Percentiles rank a stretch among this genome's conserved stretches.
Conservation (phyloP, 805 yeast species). For the Lipomyces spencermartinsiae region DNA sequence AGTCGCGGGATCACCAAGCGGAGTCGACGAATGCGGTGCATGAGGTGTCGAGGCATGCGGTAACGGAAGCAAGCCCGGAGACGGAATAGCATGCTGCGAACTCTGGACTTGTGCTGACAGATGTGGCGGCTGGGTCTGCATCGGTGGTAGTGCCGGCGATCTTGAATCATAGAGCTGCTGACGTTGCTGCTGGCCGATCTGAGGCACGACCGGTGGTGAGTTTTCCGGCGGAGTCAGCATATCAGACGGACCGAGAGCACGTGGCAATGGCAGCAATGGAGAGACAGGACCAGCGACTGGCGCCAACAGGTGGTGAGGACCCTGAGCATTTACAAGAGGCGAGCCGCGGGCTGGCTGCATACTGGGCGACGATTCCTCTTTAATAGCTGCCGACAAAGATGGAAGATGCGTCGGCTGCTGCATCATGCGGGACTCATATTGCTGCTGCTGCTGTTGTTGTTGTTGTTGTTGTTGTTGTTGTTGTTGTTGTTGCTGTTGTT, state of each 20-base stretch:
- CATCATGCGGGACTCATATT: slow-evolving; percentile 10
- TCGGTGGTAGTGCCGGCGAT: slow-evolving; percentile 10
- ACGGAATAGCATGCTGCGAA: neutral
- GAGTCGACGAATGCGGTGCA: slow-evolving; percentile 9
- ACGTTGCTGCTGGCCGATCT: slow-evolving; percentile 4
- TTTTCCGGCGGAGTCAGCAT: slow-evolving; percentile 36
- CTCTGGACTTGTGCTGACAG: slow-evolving; percentile 5
- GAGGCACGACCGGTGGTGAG: slow-evolving; percentile 22
- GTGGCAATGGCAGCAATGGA: slow-evolving; percentile 33
- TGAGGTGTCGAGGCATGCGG: slow-evolving; percentile 8
- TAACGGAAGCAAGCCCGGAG: neutral
- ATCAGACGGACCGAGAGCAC: slow-evolving; percentile 33
- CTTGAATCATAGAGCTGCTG: slow-evolving; percentile 1
- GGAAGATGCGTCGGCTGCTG: slow-evolving; percentile 13
- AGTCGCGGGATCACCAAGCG: slow-evolving; percentile 29
- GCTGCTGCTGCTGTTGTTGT: too few species aligned
- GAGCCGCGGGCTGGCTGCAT: slow-evolving; percentile 14
- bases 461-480: slow-evolving; percentile 13
- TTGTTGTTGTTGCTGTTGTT: slow-evolving; percentile 19
- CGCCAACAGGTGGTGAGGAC: slow-evolving; percentile 3
- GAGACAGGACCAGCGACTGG: slow-evolving; percentile 13
- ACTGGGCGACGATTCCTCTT: slow-evolving; percentile 21
- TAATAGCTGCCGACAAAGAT: slow-evolving; percentile 26
- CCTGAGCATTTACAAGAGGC: slow-evolving; percentile 12
- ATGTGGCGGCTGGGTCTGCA: slow-evolving; percentile 6